Base-by-base conservation (phyloP, 805 yeast species). In the Saturnispora diversa region DNA sequence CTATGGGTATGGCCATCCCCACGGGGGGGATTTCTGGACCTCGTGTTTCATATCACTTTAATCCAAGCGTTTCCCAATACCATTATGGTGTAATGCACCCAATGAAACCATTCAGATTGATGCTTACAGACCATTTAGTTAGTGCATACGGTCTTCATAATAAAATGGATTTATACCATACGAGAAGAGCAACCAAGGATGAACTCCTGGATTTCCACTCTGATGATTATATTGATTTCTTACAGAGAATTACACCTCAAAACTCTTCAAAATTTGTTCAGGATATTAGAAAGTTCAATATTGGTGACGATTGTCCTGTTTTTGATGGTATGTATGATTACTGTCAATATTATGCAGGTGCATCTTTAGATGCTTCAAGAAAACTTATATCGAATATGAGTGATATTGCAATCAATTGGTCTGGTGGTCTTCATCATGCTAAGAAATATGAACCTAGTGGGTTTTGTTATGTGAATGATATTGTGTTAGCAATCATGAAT, bases 351-450 rank as follows among this genome's bases (percentile, higher is more conserved):
- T 84, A 87, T 43, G 84, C 95, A 3, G 98, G 98, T 13, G 96
- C 96, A 9, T 83, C 95, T 10, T 70, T 90, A 67, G 95, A 85
- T 62, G 97, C 95, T 16, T 84, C 95, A 2, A 76, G 94, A 22
- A 80, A 92, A 50, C 68, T 88, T 35, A 81, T 84, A 40, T 72
- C 83, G 44, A 94, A 90, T 13, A 82, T 81, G 69, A 81, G 90
- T 52, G 97, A 88, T 59, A 84, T 90, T 35, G 97, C 97, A 31
- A 83, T 90, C 44, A 90, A 90, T 63, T 90, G 94, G 84, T 84
- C 94, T 10, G 97, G 97, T 29, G 97, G 97, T 3, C 69, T 90
- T 35, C 97, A 90, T 61, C 97, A 90, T 63, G 97, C 97, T 5
- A 90, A 90, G 56, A 90, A 90, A 63, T 73, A 77, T 33, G 96